phyloP scores from a whole-genome alignment of 352 stramenopile species.

The Pythium guiyangense region DNA sequence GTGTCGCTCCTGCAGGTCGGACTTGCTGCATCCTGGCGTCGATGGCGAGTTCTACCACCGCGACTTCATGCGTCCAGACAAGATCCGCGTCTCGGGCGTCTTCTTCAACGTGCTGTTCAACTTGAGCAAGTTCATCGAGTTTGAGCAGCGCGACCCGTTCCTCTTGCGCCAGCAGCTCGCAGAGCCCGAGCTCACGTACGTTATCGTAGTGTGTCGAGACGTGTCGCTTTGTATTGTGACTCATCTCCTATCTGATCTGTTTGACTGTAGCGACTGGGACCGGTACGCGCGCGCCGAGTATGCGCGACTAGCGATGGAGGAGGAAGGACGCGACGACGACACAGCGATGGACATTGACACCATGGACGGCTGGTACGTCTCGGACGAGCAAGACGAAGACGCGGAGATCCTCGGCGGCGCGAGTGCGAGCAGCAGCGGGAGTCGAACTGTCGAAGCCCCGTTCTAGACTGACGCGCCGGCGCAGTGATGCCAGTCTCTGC shows the following conservation, averaged over 20 bases:
- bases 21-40: slow-evolving; percentile 68
- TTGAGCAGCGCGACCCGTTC: slow-evolving; percentile 98
- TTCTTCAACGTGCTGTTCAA: slow-evolving; percentile 99
- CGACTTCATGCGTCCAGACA: slow-evolving; percentile 82
- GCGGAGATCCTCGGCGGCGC: slow-evolving; percentile 36
- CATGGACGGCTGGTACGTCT: slow-evolving; percentile 88
- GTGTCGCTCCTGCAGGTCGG: slow-evolving; percentile 29
- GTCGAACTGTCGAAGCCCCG: slow-evolving; percentile 67
- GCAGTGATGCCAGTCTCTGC: too few species aligned
- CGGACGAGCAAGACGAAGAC: slow-evolving; percentile 75
- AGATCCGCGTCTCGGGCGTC: slow-evolving; percentile 91
- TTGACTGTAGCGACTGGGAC: slow-evolving; percentile 92
- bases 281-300: slow-evolving; percentile 97
- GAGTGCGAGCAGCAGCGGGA: slow-evolving; percentile 16
- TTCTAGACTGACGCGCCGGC: slow-evolving; percentile 30
- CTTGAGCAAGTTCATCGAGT: slow-evolving; percentile 99
- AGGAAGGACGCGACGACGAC: slow-evolving; percentile 91
- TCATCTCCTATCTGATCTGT: neutral
- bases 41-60: slow-evolving; percentile 79
- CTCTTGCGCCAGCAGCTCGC: slow-evolving; percentile 92
- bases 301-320: slow-evolving; percentile 95
- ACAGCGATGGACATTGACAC: slow-evolving; percentile 87
- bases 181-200: slow-evolving; percentile 83
- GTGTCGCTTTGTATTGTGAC: neutral
- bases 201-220: slow-evolving; percentile 9